Conservation (phyloP, 495 filamentous ascomycete species). For the Penicillium goetzii region DNA sequence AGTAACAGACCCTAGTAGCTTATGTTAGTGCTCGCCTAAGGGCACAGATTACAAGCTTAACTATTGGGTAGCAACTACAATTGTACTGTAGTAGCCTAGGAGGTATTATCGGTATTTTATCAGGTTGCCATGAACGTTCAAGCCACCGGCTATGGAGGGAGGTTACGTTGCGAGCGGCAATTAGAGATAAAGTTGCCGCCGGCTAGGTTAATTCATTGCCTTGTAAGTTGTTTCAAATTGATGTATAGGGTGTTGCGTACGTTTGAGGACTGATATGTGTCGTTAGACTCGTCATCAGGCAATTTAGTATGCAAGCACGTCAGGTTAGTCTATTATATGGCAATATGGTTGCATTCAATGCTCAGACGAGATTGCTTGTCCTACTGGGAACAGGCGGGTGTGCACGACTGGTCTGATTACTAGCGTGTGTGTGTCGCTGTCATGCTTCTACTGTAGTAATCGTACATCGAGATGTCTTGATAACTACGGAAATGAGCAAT, state of each 20-base stretch:
- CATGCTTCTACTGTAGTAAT: too few species aligned
- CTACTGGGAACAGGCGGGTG: neutral
- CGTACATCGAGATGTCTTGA: too few species aligned
- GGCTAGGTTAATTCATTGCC: neutral
- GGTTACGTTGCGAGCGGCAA: neutral
- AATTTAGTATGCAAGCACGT: neutral
- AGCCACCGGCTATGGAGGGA: neutral
- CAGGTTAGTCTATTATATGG: neutral
- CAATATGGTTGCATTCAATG: neutral
- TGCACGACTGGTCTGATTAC: too few species aligned
- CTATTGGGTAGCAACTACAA: neutral
- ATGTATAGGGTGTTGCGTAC: neutral
- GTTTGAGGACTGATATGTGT: neutral
- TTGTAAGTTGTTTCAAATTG: neutral
- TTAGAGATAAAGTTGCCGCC: constrained; percentile 2
- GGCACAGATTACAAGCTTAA: neutral
- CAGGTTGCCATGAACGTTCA: neutral
- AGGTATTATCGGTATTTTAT: neutral
- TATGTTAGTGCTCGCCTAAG: neutral
- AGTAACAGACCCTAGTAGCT: too few species aligned
- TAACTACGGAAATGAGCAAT: too few species aligned
- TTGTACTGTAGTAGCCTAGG: too few species aligned
- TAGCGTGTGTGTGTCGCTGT: too few species aligned
- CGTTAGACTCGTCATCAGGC: neutral
- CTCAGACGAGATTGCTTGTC: neutral